Base-by-base conservation (phyloP, 2,329 filamentous ascomycete species). In the Purpureocillium lavendulum region DNA sequence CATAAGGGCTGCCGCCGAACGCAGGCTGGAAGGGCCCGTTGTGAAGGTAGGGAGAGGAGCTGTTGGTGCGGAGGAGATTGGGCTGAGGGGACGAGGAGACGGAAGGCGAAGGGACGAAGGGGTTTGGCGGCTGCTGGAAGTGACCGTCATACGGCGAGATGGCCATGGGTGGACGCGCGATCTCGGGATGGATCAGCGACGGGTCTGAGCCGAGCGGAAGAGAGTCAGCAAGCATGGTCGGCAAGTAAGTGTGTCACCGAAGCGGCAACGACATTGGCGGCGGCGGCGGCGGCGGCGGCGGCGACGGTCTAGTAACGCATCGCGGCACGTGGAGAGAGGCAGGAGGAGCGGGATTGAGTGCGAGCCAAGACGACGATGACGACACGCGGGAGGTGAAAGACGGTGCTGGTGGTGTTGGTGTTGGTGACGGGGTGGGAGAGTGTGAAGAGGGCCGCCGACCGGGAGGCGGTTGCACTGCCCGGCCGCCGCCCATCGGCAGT, bases 31-130 rank as follows among this genome's bases (percentile, higher is more conserved):
- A 80, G 45, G 62, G 56, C 33, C 68, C 64, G 46, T 64, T 69
- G 46, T 74, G 74, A 44, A 82, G 69, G 53, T 80, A 82, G 3
- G 84, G 84, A n/a, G 83, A 86, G 12, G 75, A 70, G 54, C 73
- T 79, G 45, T 70, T 73, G 40, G 66, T 69, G 51, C 77, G 67
- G 51, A 66, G 59, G 57, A 58, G 61, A 53, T 47, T 64, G 51
- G 47, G 67, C 62, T 65, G 71, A 21, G 65, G 72, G 29, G 64
- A 71, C 13, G 75, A 71, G 21, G 59, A 55, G 30, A 76, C 69
- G n/a, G 76, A 75, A 4, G 83, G 82, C 2, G 82, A 86, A 33
- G 74, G 66, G 33, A 77, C 73, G 55, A 72, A 77, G 13, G 60
- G 60, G 43, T 66, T 62, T 39, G 61, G 60, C 36, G 62, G 59